Evolutionary conservation across 305 asterid species (phyloP).

Genomic region (Fraxinus platypoda): DNA sequence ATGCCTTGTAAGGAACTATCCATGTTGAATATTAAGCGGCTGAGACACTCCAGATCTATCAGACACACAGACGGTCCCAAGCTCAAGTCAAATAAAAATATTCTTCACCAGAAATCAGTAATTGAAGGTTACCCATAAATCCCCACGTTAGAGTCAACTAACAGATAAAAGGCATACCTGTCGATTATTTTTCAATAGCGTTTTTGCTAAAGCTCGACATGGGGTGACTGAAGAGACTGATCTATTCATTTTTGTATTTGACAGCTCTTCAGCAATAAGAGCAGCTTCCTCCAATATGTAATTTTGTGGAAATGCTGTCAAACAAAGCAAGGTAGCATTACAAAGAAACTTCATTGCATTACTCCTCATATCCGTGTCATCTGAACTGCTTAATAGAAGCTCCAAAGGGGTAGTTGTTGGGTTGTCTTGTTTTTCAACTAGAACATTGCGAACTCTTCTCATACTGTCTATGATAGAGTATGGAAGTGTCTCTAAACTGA

Average conservation of each 20-base stretch:
- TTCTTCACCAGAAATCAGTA: background rate
- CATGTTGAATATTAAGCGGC: background rate
- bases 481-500: conserved; percentile 65
- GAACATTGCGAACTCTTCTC: conserved; percentile 47
- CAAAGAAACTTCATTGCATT: conserved; percentile 78
- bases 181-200: conserved; percentile 74
- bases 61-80: background rate
- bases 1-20: conserved; percentile 1
- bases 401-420: conserved; percentile 48
- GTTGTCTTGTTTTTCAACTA: conserved; percentile 36
- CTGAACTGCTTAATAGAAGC: conserved; percentile 48
- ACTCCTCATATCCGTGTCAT: conserved; percentile 61
- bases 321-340: conserved; percentile 75
- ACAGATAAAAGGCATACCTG: conserved; percentile 54
- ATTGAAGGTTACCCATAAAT: background rate
- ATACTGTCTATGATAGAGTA: conserved; percentile 59
- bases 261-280: conserved; percentile 90
- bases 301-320: conserved; percentile 73
- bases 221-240: conserved; percentile 62
- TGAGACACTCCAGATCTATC: conserved; percentile 4
- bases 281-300: conserved; percentile 87
- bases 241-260: conserved; percentile 63
- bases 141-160: conserved; percentile 6
- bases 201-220: conserved; percentile 85
- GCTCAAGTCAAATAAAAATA: background rate